Evolutionary conservation across 163 green algal genomes (phyloP).

Genomic region (Scenedesmus sp.): DNA sequence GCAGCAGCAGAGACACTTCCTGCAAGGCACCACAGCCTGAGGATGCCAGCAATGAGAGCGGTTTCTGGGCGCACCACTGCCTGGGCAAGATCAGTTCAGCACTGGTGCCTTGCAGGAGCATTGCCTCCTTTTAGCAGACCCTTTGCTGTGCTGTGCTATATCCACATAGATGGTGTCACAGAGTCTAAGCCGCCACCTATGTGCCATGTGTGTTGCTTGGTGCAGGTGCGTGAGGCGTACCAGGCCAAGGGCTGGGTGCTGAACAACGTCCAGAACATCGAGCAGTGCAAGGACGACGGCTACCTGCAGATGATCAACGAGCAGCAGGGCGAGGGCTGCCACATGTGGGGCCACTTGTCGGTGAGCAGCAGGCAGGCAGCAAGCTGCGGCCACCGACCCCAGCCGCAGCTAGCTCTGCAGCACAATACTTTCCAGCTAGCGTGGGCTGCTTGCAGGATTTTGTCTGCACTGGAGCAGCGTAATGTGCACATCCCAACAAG

Average conservation of each 20-base stretch:
- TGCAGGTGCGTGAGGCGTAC: constrained; percentile 93
- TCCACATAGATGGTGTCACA: too few relatives aligned
- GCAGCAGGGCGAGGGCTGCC: constrained; percentile 95
- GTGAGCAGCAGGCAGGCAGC: constrained; percentile 67
- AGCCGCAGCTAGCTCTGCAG: too few relatives aligned
- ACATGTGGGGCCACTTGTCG: constrained; percentile 90
- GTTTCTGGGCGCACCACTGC: too few relatives aligned
- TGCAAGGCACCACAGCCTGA: neutral
- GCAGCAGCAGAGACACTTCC: neutral
- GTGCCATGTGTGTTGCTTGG: neutral
- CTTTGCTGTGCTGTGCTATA: too few relatives aligned
- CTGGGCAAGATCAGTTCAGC: too few relatives aligned
- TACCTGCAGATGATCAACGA: constrained; percentile 80
- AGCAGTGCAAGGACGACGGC: constrained; percentile 92
- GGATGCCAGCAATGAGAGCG: too few relatives aligned
- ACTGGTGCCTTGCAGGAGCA: too few relatives aligned
- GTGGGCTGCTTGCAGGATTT: too few relatives aligned
- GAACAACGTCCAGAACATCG: constrained; percentile 73
- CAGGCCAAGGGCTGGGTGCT: constrained; percentile 90
- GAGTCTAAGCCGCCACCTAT: neutral
- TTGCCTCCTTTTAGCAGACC: too few relatives aligned
- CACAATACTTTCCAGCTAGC: too few relatives aligned
- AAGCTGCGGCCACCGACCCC: neutral
- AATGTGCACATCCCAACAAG: too few relatives aligned
- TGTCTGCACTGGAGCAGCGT: too few relatives aligned